Base-by-base conservation (phyloP, 1,284 basidiomycete species). In the Fomitiporia mediterranea region DNA sequence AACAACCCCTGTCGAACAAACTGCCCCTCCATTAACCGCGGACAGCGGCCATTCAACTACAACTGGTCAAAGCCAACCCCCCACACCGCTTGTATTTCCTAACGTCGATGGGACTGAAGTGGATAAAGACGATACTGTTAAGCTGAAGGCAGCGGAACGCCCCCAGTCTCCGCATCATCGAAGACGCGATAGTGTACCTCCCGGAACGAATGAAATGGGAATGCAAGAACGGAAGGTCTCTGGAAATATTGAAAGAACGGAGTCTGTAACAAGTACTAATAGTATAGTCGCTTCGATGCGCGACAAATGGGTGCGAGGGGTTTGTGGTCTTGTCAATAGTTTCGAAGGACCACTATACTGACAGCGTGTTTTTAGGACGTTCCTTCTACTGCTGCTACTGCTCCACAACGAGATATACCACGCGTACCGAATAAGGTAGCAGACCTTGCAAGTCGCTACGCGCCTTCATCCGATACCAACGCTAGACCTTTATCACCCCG, bases 211-310 rank as follows among this genome's bases (percentile, higher is more conserved):
- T 23, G 51, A 55, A 38, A 25, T 32, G 2, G 50, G 28, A 17
- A 27, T 28, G 65, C 30, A 56, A 57, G 19, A 53, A 46, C 55
- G 58, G 43, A 53, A 64, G 38, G 53, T 60, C 49, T 47, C 43
- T 68, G 68, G 55, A 64, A 28, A 64, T 50, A 50, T 78, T 3
- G 75, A 79, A 55, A 75, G 77, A 58, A 71, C 69, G 23, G 78
- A 81, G 49, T 80, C 80, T 1, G 72, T 70, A 13, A 74, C 68
- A 51, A 86, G 80, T 60, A 77, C 67, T 32, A 79, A 77, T 13
- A 83, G 80, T 62, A 69, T 84, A 27, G 86, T 90, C 37, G 84
- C 87, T 44, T 80, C 81, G 0, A 80, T 90, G 73, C 76, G 84
- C 34, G 80, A 78, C 63, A 78, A 78, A 55, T 89, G 86, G 63